A percentile compares a stretch with the other conserved stretches of the same genome.
phyloP scores from a whole-genome alignment of 306 rosid species.

The Urtica urens region DNA sequence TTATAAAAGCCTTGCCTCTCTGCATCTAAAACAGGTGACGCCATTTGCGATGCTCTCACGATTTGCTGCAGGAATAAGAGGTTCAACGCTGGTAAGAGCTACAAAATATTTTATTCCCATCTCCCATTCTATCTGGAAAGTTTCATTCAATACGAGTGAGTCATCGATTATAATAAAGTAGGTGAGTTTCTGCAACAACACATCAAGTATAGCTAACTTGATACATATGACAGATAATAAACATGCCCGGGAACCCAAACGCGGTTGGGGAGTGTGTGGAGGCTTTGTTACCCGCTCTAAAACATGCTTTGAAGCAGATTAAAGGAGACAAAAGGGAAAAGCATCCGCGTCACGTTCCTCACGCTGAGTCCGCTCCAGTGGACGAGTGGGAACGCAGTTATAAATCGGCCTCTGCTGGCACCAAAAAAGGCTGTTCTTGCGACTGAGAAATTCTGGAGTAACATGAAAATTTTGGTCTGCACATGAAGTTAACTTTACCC shows the following conservation, averaged over 20 bases:
- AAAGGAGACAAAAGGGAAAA: slow-evolving; percentile 84
- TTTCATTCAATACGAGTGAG: not conserved
- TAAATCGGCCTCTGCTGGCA: slow-evolving; percentile 32
- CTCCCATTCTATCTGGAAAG: too few species aligned
- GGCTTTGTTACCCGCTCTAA: slow-evolving; percentile 80
- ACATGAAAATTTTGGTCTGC: not conserved
- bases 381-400: slow-evolving; percentile 67
- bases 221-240: slow-evolving; percentile 46
- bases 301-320: slow-evolving; percentile 79
- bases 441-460: slow-evolving; percentile 13
- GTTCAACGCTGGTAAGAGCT: slow-evolving; percentile 68
- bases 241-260: slow-evolving; percentile 97
- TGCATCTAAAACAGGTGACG: slow-evolving; percentile 60
- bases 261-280: slow-evolving; percentile 93
- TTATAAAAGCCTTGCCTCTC: not conserved
- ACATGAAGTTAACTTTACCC: too few species aligned
- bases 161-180: not conserved
- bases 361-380: slow-evolving; percentile 38
- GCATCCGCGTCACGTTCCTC: slow-evolving; percentile 79
- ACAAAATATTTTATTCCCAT: not conserved
- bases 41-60: slow-evolving; percentile 90
- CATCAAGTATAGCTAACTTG: too few species aligned
- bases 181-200: too few species aligned
- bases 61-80: slow-evolving; percentile 85
- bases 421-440: slow-evolving; percentile 41